These are phyloP conservation scores for Catharanthus roseus DNA, from an alignment of 257 asterid species.

Conservation along the genomic window DNA sequence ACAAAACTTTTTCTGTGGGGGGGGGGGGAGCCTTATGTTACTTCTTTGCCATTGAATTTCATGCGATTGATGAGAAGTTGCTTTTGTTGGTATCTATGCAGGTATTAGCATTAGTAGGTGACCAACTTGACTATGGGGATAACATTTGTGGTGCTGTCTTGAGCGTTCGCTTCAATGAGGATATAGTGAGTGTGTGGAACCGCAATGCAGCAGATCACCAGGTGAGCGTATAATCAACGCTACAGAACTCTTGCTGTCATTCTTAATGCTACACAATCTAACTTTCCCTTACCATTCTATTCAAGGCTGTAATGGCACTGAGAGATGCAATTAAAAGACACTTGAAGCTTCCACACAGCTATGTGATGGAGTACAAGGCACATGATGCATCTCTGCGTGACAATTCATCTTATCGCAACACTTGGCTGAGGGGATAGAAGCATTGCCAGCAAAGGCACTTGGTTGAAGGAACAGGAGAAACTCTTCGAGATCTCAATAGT, in stretches of 20 bases:
- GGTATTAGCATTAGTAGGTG: conserved; percentile 93
- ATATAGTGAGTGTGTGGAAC: conserved; percentile 94
- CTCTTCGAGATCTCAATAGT: background rate
- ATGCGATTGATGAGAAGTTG: background rate
- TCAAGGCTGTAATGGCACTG: conserved; percentile 87
- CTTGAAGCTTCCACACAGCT: conserved; percentile 79
- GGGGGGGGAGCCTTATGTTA: background rate
- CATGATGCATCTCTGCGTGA: conserved; percentile 92
- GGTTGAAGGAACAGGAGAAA: background rate
- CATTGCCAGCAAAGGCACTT: background rate
- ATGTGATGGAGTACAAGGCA: conserved; percentile 93
- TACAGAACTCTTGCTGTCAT: background rate
- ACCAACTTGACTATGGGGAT: conserved; percentile 89
- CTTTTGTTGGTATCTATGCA: conserved; percentile 19
- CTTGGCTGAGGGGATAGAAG: conserved; percentile 81
- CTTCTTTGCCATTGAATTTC: background rate
- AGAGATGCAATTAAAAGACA: conserved; percentile 90
- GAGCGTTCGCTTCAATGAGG: conserved; percentile 95
- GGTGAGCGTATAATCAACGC: conserved; percentile 34
- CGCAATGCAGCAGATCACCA: conserved; percentile 93
- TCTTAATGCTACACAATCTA: background rate
- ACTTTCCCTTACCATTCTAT: background rate
- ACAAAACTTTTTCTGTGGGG: too few species aligned
- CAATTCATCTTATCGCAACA: conserved; percentile 94
- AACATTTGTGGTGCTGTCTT: conserved; percentile 87